phyloP scores from a whole-genome alignment of 78 protist genomes.

The Tieghemostelium lacteum region DNA sequence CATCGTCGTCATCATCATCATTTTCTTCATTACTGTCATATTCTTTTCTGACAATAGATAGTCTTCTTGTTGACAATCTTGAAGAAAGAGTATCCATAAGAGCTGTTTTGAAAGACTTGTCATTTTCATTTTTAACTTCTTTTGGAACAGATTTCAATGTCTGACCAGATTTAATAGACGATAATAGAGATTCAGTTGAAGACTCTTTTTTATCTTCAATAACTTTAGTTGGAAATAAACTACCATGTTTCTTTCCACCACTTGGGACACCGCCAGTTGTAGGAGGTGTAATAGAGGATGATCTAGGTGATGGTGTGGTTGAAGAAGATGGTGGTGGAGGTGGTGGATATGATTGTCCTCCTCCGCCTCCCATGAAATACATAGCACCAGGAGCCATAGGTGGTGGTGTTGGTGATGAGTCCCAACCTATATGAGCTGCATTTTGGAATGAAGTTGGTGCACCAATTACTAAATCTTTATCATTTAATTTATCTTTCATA shows the following conservation, averaged over 20 bases:
- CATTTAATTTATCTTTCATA: neutral
- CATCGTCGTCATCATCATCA: neutral
- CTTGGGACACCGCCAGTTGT: neutral
- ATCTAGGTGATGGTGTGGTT: neutral
- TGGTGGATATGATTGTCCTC: neutral
- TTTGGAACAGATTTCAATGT: neutral
- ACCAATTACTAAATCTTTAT: neutral
- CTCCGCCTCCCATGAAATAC: no score
- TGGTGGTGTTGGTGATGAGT: slow-evolving; percentile 35
- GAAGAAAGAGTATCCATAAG: neutral
- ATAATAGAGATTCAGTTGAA: no score
- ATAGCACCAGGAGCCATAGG: neutral
- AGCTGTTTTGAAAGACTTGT: no score
- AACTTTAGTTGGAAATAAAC: neutral
- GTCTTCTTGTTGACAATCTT: neutral
- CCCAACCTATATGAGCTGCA: neutral
- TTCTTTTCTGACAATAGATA: neutral
- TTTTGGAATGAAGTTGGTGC: slow-evolving; percentile 3
- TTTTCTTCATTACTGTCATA: neutral
- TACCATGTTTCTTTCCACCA: neutral
- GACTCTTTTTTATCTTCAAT: neutral
- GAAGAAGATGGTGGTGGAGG: neutral
- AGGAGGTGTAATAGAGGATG: neutral
- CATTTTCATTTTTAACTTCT: no score
- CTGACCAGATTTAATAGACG: neutral